Conservation (phyloP, 176 grass and related monocot genomes). For the Typha latifolia region DNA sequence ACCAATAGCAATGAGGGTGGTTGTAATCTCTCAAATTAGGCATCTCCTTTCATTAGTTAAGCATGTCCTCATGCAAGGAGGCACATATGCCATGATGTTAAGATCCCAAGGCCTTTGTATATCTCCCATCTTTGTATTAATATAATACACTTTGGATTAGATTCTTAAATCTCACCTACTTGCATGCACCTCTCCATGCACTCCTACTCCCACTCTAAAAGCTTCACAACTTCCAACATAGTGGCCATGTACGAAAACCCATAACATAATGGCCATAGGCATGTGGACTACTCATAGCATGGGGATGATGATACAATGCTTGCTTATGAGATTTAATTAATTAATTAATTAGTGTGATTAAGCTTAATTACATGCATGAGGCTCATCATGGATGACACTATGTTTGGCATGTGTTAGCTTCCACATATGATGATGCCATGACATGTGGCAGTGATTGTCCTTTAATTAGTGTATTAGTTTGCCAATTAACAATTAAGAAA, state of each 20-base stretch:
- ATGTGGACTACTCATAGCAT: conserved; percentile 2
- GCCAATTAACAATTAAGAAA: too few species aligned
- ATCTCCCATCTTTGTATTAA: background rate
- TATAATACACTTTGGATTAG: background rate
- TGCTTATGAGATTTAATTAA: background rate
- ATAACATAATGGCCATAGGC: background rate
- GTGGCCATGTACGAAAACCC: background rate
- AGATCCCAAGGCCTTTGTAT: background rate
- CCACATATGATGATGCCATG: too few species aligned
- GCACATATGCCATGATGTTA: conserved; percentile 1
- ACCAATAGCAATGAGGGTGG: too few species aligned
- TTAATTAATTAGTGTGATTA: background rate
- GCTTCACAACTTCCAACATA: background rate
- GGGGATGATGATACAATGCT: background rate
- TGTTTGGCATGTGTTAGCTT: too few species aligned
- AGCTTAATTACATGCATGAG: background rate
- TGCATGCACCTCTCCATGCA: background rate
- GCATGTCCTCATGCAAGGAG: conserved; percentile 5
- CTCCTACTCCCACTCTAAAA: conserved; percentile 2
- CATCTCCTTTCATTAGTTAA: background rate
- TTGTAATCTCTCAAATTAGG: too few species aligned
- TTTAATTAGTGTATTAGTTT: too few species aligned
- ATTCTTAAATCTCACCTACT: conserved; percentile 1
- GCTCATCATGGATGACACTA: too few species aligned
- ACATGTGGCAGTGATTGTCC: too few species aligned